phyloP scores from a whole-genome alignment of 2,329 filamentous ascomycete species.

The Ciborinia camelliae region DNA sequence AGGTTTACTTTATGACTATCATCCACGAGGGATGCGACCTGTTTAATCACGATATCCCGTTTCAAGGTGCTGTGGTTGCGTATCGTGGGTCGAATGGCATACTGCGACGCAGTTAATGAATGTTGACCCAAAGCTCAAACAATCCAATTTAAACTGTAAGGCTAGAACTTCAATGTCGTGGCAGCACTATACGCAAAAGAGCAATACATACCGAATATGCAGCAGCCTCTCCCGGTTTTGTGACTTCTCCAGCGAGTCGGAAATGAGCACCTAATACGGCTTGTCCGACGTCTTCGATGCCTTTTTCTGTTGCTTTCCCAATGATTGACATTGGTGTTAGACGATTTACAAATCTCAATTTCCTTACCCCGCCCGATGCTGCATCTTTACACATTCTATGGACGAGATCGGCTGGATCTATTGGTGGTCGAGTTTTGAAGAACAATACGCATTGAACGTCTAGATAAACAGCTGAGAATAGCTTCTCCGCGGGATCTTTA shows the following conservation, averaged over 20 bases:
- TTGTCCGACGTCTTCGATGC: constrained; percentile 61
- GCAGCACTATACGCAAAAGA: constrained; percentile 13
- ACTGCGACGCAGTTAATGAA: constrained; percentile 49
- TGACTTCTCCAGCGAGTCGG: constrained; percentile 38
- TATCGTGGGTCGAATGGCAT: constrained; percentile 77
- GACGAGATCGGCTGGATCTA: constrained; percentile 55
- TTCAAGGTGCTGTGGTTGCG: constrained; percentile 69
- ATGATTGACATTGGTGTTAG: constrained; percentile 54
- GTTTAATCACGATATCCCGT: constrained; percentile 66
- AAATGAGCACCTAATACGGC: constrained; percentile 64
- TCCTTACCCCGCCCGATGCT: constrained; percentile 43
- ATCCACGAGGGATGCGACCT: constrained; percentile 51
- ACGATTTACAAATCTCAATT: constrained; percentile 57
- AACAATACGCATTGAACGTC: constrained; percentile 63
- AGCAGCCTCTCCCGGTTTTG: constrained; percentile 25
- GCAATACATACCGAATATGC: constrained; percentile 21
- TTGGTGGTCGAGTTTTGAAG: constrained; percentile 52
- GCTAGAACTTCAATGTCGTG: constrained; percentile 12
- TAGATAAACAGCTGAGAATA: constrained; percentile 52
- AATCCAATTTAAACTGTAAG: constrained; percentile 6
- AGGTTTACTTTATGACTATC: constrained; percentile 72
- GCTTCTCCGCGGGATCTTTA: constrained; percentile 40
- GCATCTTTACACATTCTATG: constrained; percentile 55
- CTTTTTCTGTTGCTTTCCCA: constrained; percentile 65
- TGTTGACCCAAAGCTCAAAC: constrained; percentile 1